Evolutionary conservation across 83 land plant species (phyloP), one percentile per base, ranked within the genome.

Genomic region (Thuja plicata): DNA sequence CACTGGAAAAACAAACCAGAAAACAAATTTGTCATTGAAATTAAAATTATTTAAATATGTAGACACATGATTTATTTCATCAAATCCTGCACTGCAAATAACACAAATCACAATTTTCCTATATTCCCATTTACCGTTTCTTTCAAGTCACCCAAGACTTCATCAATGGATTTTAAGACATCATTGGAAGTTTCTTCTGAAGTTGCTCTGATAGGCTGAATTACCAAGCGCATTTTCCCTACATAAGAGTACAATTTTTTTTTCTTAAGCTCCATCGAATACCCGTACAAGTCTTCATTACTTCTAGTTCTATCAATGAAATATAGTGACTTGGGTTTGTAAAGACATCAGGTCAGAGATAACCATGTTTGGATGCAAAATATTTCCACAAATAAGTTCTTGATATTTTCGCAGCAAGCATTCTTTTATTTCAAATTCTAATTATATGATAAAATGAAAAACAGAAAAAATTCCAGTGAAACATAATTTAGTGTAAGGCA

Each of bases 1-100:
- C 92, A 46, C 96, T 93, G 89, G 90, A 40, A 21, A 12, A 37
- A 19, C 16, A 54, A 35, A 52, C n/a, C 15, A 30, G 50, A 8
- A 82, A 41, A 86, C 30, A 70, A 30, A 5, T 17, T 86, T 37
- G 73, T 45, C 11, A 81, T 81, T 13, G 27, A 45, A 45, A 81
- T 16, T 54, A 54, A 54, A 54, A 54, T 15, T 54, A 54, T 54
- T 3, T 54, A 19, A 54, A 54, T 54, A 54, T 54, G 19, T 54
- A 19, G 3, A 13, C 19, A 54, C 15, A 54, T 15, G 7, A 17
- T 11, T 24, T 37, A 3, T 80, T 43, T 21, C n/a, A 24, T 7
- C 45, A 45, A 24, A 81, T 45, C n/a, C 30, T 80, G 48, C 40
- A 19, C 45, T 80, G 46, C 30, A 80, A 80, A 34, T 6, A 80